Percentiles rank a stretch among this genome's conserved stretches.
Conservation (phyloP, 805 yeast genomes). For the Blastobotrys terrestris region DNA sequence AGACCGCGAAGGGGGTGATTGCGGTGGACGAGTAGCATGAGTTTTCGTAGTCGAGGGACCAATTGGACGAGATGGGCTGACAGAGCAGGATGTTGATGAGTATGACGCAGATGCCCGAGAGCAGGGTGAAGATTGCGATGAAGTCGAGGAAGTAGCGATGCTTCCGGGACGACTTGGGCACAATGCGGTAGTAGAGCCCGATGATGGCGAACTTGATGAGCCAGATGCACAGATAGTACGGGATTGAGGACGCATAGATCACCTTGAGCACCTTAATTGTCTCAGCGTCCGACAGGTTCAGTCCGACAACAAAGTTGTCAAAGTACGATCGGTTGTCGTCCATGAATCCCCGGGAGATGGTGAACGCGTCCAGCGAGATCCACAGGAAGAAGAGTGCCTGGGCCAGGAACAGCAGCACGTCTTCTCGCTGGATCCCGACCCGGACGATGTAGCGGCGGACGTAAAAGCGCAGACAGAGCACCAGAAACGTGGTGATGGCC, state of each 20-base stretch:
- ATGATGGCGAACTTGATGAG: constrained; percentile 22
- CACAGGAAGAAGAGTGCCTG: constrained; percentile 20
- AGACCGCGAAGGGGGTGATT: constrained; percentile 18
- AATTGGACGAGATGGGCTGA: constrained; percentile 22
- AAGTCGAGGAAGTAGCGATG: constrained; percentile 16
- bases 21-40: constrained; percentile 25
- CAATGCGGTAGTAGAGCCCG: constrained; percentile 23
- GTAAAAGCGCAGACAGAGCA: constrained; percentile 17
- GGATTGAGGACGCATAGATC: constrained; percentile 22
- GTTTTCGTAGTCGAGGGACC: constrained; percentile 16
- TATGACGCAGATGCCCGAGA: constrained; percentile 14
- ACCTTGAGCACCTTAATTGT: constrained; percentile 19
- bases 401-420: constrained; percentile 18
- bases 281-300: constrained; percentile 9
- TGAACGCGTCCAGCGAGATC: constrained; percentile 22
- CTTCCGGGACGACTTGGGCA: constrained; percentile 20
- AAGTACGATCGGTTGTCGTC: constrained; percentile 18
- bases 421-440: constrained; percentile 23
- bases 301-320: constrained; percentile 6
- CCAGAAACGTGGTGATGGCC: constrained; percentile 13
- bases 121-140: constrained; percentile 14
- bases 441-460: constrained; percentile 18
- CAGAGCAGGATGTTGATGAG: constrained; percentile 21
- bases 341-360: constrained; percentile 21
- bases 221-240: constrained; percentile 24